phyloP scores from a whole-genome alignment of 306 rosid genomes.

The Corylus heterophylla region DNA sequence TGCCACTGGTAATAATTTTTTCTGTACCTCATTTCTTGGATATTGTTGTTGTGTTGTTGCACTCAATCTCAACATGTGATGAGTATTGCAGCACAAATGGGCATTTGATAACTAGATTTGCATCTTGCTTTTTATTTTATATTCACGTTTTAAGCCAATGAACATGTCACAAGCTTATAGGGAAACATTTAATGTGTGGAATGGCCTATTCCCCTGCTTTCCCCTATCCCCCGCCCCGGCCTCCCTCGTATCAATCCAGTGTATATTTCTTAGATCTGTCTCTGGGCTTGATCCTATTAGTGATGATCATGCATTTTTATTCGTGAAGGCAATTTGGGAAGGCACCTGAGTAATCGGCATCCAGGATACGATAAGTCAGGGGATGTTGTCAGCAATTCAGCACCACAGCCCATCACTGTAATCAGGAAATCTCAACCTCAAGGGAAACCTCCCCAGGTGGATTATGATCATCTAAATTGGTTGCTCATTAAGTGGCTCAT shows the following conservation, averaged over 20 bases:
- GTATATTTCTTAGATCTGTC: neutral
- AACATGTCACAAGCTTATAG: slow-evolving; percentile 9
- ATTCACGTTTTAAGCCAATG: slow-evolving; percentile 8
- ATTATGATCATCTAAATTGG: slow-evolving; percentile 94
- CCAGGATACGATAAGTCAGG: slow-evolving; percentile 90
- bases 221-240: too few species aligned
- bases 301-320: slow-evolving; percentile 14
- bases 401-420: slow-evolving; percentile 44
- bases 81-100: neutral
- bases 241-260: neutral
- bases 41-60: neutral
- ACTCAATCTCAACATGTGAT: slow-evolving; percentile 10
- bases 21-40: neutral
- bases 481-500: slow-evolving; percentile 86
- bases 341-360: slow-evolving; percentile 93
- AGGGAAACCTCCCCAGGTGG: slow-evolving; percentile 61
- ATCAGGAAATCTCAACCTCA: slow-evolving; percentile 71
- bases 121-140: neutral
- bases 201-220: neutral
- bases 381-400: slow-evolving; percentile 48
- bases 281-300: neutral
- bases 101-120: neutral
- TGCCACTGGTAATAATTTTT: slow-evolving; percentile 69
- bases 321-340: slow-evolving; percentile 81
- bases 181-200: neutral